Conservation (phyloP, 495 filamentous ascomycete species). For the Cercophora sp. region DNA sequence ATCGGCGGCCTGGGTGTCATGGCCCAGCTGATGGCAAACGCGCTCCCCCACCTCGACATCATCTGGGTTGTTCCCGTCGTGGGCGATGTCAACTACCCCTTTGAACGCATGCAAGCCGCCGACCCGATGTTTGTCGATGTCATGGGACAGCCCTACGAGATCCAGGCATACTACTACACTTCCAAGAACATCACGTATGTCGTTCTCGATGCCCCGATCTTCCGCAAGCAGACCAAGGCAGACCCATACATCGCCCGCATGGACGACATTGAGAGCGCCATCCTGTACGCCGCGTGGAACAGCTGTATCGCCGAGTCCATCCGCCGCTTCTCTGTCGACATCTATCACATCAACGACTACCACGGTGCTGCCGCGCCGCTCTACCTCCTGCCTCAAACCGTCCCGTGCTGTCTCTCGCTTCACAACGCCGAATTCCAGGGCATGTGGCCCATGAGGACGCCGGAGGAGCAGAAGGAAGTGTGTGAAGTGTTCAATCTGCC, state of each 20-base stretch:
- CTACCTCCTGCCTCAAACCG: constrained; percentile 54
- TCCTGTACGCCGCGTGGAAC: constrained; percentile 71
- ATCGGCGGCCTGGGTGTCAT: constrained; percentile 68
- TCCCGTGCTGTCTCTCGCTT: constrained; percentile 50
- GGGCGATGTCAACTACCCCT: constrained; percentile 60
- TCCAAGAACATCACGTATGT: constrained; percentile 67
- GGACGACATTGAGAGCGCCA: constrained; percentile 66
- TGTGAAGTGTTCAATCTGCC: constrained; percentile 63
- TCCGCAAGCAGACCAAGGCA: constrained; percentile 58
- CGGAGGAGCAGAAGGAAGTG: constrained; percentile 60
- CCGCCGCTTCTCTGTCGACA: constrained; percentile 51
- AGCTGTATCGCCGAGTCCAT: constrained; percentile 61
- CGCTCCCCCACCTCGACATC: constrained; percentile 61
- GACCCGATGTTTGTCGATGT: constrained; percentile 63
- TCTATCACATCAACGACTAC: constrained; percentile 78
- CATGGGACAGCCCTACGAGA: constrained; percentile 56
- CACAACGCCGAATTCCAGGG: constrained; percentile 66
- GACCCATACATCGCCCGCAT: constrained; percentile 67
- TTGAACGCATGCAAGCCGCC: constrained; percentile 44
- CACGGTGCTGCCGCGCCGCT: constrained; percentile 67
- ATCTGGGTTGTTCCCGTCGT: constrained; percentile 72
- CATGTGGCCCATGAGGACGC: constrained; percentile 64
- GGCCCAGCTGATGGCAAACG: constrained; percentile 66
- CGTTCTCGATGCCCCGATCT: constrained; percentile 63
- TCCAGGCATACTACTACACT: constrained; percentile 61